Base-by-base conservation (phyloP, 164 flowering plant species). In the Dillenia suffruticosa region DNA sequence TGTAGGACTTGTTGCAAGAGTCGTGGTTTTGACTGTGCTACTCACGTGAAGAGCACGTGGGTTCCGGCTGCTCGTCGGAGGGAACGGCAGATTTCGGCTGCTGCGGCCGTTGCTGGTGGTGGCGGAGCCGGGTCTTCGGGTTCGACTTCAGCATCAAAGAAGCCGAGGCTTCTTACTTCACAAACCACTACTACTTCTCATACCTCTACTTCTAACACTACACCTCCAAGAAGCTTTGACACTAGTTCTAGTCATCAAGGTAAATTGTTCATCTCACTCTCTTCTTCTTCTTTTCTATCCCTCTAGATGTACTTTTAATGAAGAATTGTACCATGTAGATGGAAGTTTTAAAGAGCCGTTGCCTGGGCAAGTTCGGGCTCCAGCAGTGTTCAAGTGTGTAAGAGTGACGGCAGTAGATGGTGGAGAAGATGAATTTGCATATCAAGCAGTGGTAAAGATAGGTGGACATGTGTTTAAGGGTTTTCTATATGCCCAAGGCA, bases 1-100 rank as follows among this genome's bases (percentile, higher is more conserved):
- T 94, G 98, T 63, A 71, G 98, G 66, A 94, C 97, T n/a, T 94
- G 98, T 64, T 94, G 98, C 65, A 94, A 88, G 70, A 94, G 96
- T 68, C 84, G 97, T 1, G 95, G 93, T 0, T 89, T 68, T 59
- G 92, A 90, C 48, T 94, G 98, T 56, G 14, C 84, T 9, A 92
- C 98, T 45, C 98, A 92, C 70, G 87, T 92, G 56, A 92, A 84
- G 77, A 92, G 98, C 84, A 92, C 98, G 9, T 92, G 98, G 98
- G 96, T 92, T 8, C 96, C 98, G 1, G 98, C 97, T 0, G 78
- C 92, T 5, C 70, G 92, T 10, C 73, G 98, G 49, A 74, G 96
- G 0, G 98, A 92, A 44, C 85, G 96, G 2, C 96, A 87, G 76
- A 67, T 82, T 9, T 72, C 84, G 70, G 54, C 51, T 0, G 52